These are phyloP conservation scores for Akanthomyces muscarius DNA, from an alignment of 2,329 filamentous ascomycete genomes.

Conservation along the genomic window DNA sequence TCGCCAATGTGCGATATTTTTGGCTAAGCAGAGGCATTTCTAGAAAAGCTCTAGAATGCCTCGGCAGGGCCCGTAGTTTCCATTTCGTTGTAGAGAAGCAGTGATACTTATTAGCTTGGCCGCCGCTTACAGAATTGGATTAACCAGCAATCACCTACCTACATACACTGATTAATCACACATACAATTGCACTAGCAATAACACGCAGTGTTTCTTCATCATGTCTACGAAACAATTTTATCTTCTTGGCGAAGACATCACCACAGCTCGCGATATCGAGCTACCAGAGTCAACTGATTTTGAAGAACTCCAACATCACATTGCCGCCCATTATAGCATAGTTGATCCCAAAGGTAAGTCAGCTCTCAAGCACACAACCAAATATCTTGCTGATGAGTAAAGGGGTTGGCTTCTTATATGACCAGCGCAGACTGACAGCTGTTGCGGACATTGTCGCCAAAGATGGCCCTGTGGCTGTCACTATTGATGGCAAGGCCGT, in stretches of 20 bases:
- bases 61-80: not conserved
- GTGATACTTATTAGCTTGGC: not conserved
- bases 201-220: not conserved
- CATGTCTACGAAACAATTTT: conserved; percentile 38
- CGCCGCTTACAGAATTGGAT: not conserved
- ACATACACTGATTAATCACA: not conserved
- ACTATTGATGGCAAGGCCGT: conserved; percentile 47
- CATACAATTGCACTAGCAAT: not conserved
- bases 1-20: not conserved
- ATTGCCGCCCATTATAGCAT: conserved; percentile 41
- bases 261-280: conserved; percentile 36
- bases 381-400: not conserved
- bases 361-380: not conserved
- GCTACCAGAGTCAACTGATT: conserved; percentile 31
- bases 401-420: conserved; percentile 36
- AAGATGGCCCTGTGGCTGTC: conserved; percentile 35
- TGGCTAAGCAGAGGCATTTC: not conserved
- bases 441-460: conserved; percentile 33
- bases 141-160: not conserved
- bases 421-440: conserved; percentile 28
- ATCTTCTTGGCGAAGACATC: conserved; percentile 39
- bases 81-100: not conserved
- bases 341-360: conserved; percentile 37
- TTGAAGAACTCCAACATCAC: conserved; percentile 36
- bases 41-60: not conserved